Conservation (phyloP, 805 yeast species). For the Metschnikowia proteae region DNA sequence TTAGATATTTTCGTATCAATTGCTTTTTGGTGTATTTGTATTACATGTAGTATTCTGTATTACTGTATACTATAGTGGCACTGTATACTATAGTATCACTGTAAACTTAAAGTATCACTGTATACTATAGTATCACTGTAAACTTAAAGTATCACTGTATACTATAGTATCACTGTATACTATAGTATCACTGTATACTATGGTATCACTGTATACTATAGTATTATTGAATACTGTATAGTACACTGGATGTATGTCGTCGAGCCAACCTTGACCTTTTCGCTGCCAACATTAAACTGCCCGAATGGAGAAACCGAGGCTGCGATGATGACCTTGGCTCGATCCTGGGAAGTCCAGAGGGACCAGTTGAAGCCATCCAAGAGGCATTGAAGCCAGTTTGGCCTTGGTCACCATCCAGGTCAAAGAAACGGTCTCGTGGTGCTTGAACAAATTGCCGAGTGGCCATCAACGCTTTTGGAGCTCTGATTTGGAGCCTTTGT, state of each 20-base stretch:
- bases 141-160: no score
- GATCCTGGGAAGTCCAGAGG: slow-evolving; percentile 89
- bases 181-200: no score
- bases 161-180: no score
- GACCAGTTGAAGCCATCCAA: slow-evolving; percentile 61
- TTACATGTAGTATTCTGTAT: no score
- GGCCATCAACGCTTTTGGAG: slow-evolving; percentile 70
- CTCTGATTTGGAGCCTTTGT: slow-evolving; percentile 62
- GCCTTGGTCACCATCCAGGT: slow-evolving; percentile 76
- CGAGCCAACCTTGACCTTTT: slow-evolving; percentile 84
- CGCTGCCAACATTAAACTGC: slow-evolving; percentile 57
- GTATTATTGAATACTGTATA: no score
- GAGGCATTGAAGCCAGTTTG: slow-evolving; percentile 84
- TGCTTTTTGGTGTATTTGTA: no score
- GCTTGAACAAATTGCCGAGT: slow-evolving; percentile 96
- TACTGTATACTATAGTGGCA: no score
- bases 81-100: no score
- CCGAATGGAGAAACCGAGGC: slow-evolving; percentile 87
- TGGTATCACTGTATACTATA: no score
- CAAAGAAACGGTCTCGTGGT: slow-evolving; percentile 97
- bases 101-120: no score
- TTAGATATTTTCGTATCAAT: no score
- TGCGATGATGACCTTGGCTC: slow-evolving; percentile 98
- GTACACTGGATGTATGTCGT: slow-evolving; percentile 82
- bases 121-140: no score